These are phyloP conservation scores for Candolleomyces aberdarensis DNA, from an alignment of 768 basidiomycete species.

Conservation along the genomic window DNA sequence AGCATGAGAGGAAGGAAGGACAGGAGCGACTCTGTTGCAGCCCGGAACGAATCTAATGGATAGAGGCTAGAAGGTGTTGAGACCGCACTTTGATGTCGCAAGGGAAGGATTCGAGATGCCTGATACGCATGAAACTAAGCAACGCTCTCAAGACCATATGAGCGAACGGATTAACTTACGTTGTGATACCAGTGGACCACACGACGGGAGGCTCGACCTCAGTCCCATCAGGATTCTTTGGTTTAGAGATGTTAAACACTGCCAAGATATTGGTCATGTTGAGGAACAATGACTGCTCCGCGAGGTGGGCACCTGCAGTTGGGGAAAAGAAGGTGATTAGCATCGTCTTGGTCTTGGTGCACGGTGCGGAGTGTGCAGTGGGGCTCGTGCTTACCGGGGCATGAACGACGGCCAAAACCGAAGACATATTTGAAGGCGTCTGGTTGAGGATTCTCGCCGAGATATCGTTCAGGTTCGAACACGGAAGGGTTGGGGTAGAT, in stretches of 20 bases:
- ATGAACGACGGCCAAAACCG: constrained; percentile 34
- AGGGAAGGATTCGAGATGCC: constrained; percentile 22
- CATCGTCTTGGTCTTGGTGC: no score
- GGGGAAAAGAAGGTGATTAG: not conserved
- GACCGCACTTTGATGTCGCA: constrained; percentile 23
- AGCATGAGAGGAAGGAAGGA: no score
- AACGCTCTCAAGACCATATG: not conserved
- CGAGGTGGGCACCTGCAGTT: constrained; percentile 25
- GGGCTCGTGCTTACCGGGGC: constrained; percentile 20
- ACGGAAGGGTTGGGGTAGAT: constrained; percentile 33
- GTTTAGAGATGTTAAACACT: constrained; percentile 35
- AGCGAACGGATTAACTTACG: constrained; percentile 13
- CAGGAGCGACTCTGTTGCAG: no score
- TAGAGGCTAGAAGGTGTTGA: constrained; percentile 3
- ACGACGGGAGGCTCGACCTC: constrained; percentile 34
- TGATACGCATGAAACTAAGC: not conserved
- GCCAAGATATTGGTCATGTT: constrained; percentile 34
- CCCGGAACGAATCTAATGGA: not conserved
- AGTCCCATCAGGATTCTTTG: constrained; percentile 27
- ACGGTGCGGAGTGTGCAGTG: not conserved
- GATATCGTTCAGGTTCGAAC: constrained; percentile 33
- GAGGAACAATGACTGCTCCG: constrained; percentile 32
- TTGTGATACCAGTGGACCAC: constrained; percentile 27
- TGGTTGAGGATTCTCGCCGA: constrained; percentile 25
- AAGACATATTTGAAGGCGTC: constrained; percentile 31